Base-by-base conservation (phyloP, 345 rosid genomes). In the Geranium brycei region DNA sequence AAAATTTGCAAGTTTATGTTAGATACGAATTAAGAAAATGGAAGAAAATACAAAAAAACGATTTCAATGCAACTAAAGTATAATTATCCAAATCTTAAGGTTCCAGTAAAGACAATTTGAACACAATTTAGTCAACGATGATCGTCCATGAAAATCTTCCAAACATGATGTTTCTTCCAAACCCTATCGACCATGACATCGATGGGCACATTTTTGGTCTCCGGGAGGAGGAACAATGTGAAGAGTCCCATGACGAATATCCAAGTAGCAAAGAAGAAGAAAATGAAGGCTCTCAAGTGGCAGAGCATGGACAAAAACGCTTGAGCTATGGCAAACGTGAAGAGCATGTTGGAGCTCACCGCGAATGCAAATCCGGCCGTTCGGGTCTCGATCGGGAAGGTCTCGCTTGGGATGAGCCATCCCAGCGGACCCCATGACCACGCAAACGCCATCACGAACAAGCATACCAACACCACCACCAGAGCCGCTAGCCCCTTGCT, bases 251-350 rank as follows among this genome's bases (percentile, higher is more conserved):
- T 57, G 7, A 57, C 7, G 60, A 57, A 17, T 10, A 57, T 23
- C 60, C 60, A 57, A 3, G 60, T 17, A 12, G 60, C 60, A 23
- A 57, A 57, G 60, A 57, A 57, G 60, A 57, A 57, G 60, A 57
- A 57, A 7, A 57, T 57, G 8, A 17, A 17, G 14, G 60, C 60
- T 14, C 17, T 1, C 60, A 57, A n/a, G 14, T 57, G 16, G 19
- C 60, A 57, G 19, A 57, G 16, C 60, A 57, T 11, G 28, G 28
- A 23, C 28, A 23, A 23, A 23, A 23, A 23, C 28, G 28, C 28
- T 2, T 23, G 28, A 23, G 28, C 28, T 23, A 23, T 23, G 28
- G 2, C 28, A 23, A 23, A 23, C 2, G 28, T 23, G 28, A 23
- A 23, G 28, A 23, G 28, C 28, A 23, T 23, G 28, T 23, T 23